phyloP scores from a whole-genome alignment of 78 protist species.

The Protostelium mycophagum region DNA sequence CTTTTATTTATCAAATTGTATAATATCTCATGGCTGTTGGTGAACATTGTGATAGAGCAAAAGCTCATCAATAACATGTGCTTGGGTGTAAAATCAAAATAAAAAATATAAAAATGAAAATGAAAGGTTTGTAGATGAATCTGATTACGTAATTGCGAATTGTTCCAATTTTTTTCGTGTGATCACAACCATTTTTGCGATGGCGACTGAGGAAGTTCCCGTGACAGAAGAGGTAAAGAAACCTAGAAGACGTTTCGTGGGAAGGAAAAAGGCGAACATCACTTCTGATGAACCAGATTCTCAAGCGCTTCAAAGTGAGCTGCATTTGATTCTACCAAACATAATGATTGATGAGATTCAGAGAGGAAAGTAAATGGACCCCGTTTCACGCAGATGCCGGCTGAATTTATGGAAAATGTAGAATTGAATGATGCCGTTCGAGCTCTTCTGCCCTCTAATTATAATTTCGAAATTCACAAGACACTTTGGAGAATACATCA shows the following conservation, averaged over 20 bases:
- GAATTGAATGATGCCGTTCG: neutral
- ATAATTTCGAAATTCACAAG: slow-evolving; percentile 94
- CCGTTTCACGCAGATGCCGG: neutral
- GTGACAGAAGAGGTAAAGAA: neutral
- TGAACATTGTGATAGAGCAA: too few relatives aligned
- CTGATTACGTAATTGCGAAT: too few relatives aligned
- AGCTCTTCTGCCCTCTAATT: slow-evolving; percentile 79
- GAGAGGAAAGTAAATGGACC: neutral
- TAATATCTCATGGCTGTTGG: too few relatives aligned
- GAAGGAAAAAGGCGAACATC: neutral
- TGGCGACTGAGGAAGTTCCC: too few relatives aligned
- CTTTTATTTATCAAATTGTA: too few relatives aligned
- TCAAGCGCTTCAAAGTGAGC: neutral
- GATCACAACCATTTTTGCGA: too few relatives aligned
- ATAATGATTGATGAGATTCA: too few relatives aligned
- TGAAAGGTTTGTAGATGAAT: too few relatives aligned
- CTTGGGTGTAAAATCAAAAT: too few relatives aligned
- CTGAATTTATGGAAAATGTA: neutral
- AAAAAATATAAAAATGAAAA: too few relatives aligned
- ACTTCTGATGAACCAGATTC: neutral
- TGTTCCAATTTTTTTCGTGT: too few relatives aligned
- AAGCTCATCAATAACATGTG: too few relatives aligned
- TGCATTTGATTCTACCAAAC: neutral
- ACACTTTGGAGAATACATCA: slow-evolving; percentile 82
- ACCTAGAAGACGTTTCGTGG: neutral